Evolutionary conservation across 1,284 basidiomycete genomes (phyloP), one percentile per base, ranked within the genome.

Genomic region (Ceratobasidium sp.): DNA sequence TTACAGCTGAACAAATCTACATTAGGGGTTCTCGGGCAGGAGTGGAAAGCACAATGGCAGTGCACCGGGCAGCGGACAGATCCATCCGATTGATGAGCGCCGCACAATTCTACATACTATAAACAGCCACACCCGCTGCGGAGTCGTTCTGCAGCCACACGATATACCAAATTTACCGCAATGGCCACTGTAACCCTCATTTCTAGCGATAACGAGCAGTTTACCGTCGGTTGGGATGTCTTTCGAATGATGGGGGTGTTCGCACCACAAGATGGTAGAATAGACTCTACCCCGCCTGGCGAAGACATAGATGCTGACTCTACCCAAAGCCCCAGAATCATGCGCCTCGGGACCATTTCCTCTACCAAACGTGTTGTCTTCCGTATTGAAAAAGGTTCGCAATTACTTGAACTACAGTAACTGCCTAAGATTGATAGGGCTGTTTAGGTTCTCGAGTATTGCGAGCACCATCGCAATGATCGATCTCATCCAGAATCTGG

Each of bases 401-500:
- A 19, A 22, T 48, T 5, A 29, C 14, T 2, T 51, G 22, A 14
- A 24, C 13, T 7, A 24, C 1, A 5, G 5, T 22, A 51, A 4
- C 11, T 22, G 22, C 22, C 49, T 51, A 24, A 16, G 22, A 5
- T 29, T n/a, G 19, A 13, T 54, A 14, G 13, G 6, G 13, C 6
- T 51, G 34, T 51, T 9, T 78, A 85, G 84, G 86, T 88, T 65
- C 83, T 89, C 76, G 87, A 89, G 79, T 89, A 87, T 84, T 88
- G 87, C 82, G 86, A 87, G 74, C 86, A 88, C 80, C 88, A 89
- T 84, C 85, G 86, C 78, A 82, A 83, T 79, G 88, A 89, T 78
- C 86, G 86, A 37, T 83, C 86, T 53, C 86, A 13, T 22, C 39
- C 87, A 14, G 81, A 82, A 29, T 43, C 29, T 9, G 77, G 83